A percentile compares a stretch with the other conserved stretches of the same genome.
These are phyloP conservation scores for Russula earlei DNA, from an alignment of 768 basidiomycete genomes.

Conservation along the genomic window DNA sequence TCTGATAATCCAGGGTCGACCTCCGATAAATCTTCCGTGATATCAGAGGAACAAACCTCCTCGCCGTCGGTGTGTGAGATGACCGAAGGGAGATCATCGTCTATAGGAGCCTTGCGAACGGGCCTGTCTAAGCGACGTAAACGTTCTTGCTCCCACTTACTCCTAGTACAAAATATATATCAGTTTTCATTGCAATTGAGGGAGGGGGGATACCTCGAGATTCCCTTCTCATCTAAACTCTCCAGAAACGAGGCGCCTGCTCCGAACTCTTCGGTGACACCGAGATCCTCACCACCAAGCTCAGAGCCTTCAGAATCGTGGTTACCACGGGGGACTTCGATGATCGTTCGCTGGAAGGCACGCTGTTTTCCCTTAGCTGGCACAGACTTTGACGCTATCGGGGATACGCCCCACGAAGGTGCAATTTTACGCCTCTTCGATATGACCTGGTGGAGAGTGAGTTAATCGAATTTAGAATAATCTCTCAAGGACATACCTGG, in stretches of 20 bases:
- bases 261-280: constrained; percentile 57
- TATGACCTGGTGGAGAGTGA: constrained; percentile 27
- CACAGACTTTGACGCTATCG: constrained; percentile 20
- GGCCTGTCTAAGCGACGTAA: constrained; percentile 61
- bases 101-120: constrained; percentile 30
- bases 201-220: constrained; percentile 49
- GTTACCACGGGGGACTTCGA: constrained; percentile 49
- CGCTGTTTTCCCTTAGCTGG: constrained; percentile 48
- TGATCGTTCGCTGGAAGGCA: constrained; percentile 46
- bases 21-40: constrained; percentile 26
- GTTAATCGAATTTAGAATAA: neutral
- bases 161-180: constrained; percentile 37
- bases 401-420: constrained; percentile 19
- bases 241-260: constrained; percentile 57
- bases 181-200: constrained; percentile 5
- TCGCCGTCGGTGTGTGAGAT: constrained; percentile 58
- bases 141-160: constrained; percentile 72
- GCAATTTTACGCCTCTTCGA: constrained; percentile 55
- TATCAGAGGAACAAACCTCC: constrained; percentile 40
- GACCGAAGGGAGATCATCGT: constrained; percentile 60
- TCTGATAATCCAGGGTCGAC: constrained; percentile 23
- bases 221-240: constrained; percentile 65
- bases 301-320: constrained; percentile 38
- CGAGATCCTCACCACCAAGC: constrained; percentile 62
- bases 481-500: constrained; percentile 23